These are phyloP conservation scores for Anthostomella pinea DNA, from an alignment of 2,329 filamentous ascomycete genomes.

Conservation along the genomic window DNA sequence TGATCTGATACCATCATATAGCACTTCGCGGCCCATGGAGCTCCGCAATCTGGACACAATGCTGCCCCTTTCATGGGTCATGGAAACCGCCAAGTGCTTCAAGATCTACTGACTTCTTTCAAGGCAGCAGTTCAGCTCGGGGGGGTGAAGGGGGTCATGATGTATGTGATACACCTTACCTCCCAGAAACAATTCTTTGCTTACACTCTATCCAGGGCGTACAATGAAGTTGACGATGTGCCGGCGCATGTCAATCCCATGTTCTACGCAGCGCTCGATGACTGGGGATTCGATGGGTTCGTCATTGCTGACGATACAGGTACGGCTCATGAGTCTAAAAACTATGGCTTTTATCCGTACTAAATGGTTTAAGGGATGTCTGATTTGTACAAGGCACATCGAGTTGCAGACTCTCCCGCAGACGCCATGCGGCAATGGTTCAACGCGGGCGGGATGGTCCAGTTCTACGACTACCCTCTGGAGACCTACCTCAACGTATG, in stretches of 20 bases:
- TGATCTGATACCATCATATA: conserved; percentile 8
- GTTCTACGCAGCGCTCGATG: conserved; percentile 36
- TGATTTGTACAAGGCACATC: conserved; percentile 33
- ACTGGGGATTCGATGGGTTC: conserved; percentile 41
- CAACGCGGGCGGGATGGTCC: conserved; percentile 43
- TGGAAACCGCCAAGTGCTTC: conserved; percentile 40
- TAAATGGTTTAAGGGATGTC: conserved; percentile 27
- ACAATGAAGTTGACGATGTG: conserved; percentile 41
- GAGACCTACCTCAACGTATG: conserved; percentile 37
- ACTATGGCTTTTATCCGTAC: background rate
- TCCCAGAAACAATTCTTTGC: background rate
- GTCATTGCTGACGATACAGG: conserved; percentile 42
- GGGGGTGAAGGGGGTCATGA: conserved; percentile 42
- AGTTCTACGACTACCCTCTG: conserved; percentile 44
- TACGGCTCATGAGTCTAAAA: conserved; percentile 9
- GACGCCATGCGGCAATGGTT: conserved; percentile 43
- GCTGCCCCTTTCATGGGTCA: conserved; percentile 43
- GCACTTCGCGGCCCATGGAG: conserved; percentile 44
- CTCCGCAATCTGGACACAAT: conserved; percentile 41
- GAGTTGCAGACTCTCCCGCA: conserved; percentile 36
- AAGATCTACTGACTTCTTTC: conserved; percentile 42
- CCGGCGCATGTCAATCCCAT: conserved; percentile 39
- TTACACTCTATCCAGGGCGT: conserved; percentile 28
- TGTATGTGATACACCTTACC: conserved; percentile 26
- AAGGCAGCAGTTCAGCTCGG: conserved; percentile 42